Percentiles rank a stretch among this genome's conserved stretches.
Conservation (phyloP, 495 filamentous ascomycete species). For the Tuber microsphaerosporum region DNA sequence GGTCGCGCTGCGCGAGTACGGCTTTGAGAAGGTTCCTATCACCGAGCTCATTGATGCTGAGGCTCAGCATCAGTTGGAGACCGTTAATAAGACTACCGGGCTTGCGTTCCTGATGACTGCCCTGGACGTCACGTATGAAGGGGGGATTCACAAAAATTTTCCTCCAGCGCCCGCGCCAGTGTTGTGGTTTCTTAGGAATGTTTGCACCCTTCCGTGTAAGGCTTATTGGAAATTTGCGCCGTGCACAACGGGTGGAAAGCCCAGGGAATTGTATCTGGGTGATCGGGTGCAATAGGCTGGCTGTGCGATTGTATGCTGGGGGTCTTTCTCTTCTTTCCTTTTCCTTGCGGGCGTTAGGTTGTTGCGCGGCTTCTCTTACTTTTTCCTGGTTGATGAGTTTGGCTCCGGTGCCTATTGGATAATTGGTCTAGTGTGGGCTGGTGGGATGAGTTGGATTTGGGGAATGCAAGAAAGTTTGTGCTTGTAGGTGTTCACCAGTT, state of each 20-base stretch:
- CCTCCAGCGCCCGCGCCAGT: constrained; percentile 42
- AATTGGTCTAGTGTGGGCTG: neutral
- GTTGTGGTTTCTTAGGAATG: constrained; percentile 28
- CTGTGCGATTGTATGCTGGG: neutral
- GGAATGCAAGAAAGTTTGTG: neutral
- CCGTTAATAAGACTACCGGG: constrained; percentile 24
- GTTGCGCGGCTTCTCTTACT: neutral
- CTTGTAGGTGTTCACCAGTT: neutral
- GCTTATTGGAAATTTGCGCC: constrained; percentile 46
- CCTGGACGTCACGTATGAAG: constrained; percentile 47
- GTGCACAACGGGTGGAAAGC: constrained; percentile 42
- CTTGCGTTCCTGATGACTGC: constrained; percentile 42
- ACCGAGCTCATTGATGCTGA: constrained; percentile 22
- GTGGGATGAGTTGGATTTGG: neutral
- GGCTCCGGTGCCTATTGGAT: neutral
- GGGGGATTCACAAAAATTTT: constrained; percentile 42
- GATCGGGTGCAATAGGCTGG: constrained; percentile 6
- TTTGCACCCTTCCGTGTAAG: constrained; percentile 39
- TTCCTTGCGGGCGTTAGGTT: neutral
- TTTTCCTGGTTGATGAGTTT: neutral
- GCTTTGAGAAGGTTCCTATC: constrained; percentile 40
- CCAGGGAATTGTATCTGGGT: constrained; percentile 42
- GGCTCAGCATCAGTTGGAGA: constrained; percentile 38
- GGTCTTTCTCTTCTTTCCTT: neutral
- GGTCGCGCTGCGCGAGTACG: constrained; percentile 35